Evolutionary conservation across 176 grass and related monocot genomes (phyloP).

Genomic region (Chloris gayana): DNA sequence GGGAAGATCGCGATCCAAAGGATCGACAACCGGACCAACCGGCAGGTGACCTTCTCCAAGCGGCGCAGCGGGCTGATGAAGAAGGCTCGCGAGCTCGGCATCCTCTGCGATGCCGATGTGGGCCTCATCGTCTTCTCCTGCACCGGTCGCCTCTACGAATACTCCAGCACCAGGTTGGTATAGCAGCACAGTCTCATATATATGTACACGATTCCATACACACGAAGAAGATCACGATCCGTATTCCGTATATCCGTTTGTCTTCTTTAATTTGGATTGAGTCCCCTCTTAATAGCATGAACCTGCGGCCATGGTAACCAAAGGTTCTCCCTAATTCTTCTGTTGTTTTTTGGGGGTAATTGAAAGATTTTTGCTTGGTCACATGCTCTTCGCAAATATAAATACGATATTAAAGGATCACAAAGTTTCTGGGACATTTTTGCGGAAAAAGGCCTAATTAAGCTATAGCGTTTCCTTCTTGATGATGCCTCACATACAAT

Average conservation of each 20-base stretch:
- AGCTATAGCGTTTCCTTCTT: neutral
- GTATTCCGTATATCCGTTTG: neutral
- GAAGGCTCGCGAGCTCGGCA: slow-evolving; percentile 38
- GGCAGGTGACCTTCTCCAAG: slow-evolving; percentile 49
- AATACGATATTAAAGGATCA: neutral
- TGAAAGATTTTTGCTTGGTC: neutral
- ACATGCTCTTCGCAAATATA: neutral
- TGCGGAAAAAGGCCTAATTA: neutral
- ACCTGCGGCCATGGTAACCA: neutral
- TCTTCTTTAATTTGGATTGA: neutral
- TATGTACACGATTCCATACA: neutral
- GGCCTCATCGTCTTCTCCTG: slow-evolving; percentile 46
- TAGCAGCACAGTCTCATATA: neutral
- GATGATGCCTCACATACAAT: neutral
- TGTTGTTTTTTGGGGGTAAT: neutral
- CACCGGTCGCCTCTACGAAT: slow-evolving; percentile 40
- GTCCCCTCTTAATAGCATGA: neutral
- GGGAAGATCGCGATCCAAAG: slow-evolving; percentile 36
- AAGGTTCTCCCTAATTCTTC: neutral
- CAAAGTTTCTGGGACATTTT: neutral
- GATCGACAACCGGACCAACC: slow-evolving; percentile 37
- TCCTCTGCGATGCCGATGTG: slow-evolving; percentile 33
- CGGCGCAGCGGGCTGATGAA: slow-evolving; percentile 39
- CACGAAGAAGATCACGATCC: neutral
- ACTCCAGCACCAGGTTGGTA: slow-evolving; percentile 31